Base-by-base conservation (phyloP, 2,329 filamentous ascomycete species). In the Sporothrix inflata region DNA sequence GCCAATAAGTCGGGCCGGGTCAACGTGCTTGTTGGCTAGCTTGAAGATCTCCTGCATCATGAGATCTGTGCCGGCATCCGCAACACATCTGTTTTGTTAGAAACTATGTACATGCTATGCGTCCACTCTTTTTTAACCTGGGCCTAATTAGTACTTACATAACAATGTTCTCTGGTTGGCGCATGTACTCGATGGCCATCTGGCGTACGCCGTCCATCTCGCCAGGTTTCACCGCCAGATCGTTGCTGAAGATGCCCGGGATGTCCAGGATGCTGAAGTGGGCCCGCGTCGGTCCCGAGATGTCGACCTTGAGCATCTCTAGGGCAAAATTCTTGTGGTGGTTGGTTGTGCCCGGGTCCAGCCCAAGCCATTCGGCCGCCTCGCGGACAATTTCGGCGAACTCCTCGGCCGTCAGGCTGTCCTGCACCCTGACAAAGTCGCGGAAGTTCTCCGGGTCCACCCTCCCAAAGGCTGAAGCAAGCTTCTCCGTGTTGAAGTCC, bases 41-140 rank as follows among this genome's bases (percentile, higher is more conserved):
- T 21, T 67, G 16, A 51, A 67, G 9, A 51, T 67, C 16, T 67
- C 63, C 45, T 67, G 63, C 63, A 67, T 67, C 63, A 67, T 51
- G 42, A 67, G 63, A 67, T 67, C 45, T 6, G 63, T 67, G 24
- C 63, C 63, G 6, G 63, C 63, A 67, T 51, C 63, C 4, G 45
- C 42, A 14, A 51, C 42, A 9, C 63, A 67, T 34, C 42, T 51
- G 2, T 8, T n/a, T n/a, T 51, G 42, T 51, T 38, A 38, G 30
- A 38, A 19, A 47, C 3, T 6, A 34, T 6, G 12, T 5, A 47
- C 14, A 47, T 47, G 19, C 1, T 1, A 47, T 16, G 12, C 14
- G 14, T 47, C 2, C 12, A 6, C 45, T 3, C 30, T 34, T 34
- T 34, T 3, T 6, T 6, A 47, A 47, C 11, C 14, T 2, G 14